A percentile compares a stretch with the other conserved stretches of the same genome.
phyloP scores from a whole-genome alignment of 75 land plant genomes.

The Isoetes taiwanensis region DNA sequence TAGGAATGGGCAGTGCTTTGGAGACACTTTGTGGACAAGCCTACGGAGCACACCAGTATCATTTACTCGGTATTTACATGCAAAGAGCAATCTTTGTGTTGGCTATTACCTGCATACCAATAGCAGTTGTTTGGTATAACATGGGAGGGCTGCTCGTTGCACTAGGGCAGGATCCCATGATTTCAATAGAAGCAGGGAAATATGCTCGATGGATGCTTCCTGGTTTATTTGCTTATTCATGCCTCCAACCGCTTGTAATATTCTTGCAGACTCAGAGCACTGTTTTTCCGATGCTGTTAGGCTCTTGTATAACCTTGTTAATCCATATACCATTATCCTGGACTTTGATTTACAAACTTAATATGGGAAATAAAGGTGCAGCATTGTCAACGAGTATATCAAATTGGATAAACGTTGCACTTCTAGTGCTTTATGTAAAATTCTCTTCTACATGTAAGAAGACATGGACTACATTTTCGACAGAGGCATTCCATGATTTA shows the following conservation, averaged over 20 bases:
- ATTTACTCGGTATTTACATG: constrained; percentile 48
- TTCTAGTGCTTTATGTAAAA: constrained; percentile 21
- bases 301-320: constrained; percentile 29
- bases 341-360: constrained; percentile 45
- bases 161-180: constrained; percentile 45
- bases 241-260: constrained; percentile 41
- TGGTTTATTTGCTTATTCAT: constrained; percentile 42
- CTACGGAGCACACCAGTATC: constrained; percentile 69
- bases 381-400: constrained; percentile 55
- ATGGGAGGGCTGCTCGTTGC: constrained; percentile 31
- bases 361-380: constrained; percentile 67
- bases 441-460: constrained; percentile 21
- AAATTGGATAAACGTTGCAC: constrained; percentile 49
- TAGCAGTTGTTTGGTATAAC: constrained; percentile 53
- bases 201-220: constrained; percentile 62
- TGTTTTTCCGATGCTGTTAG: constrained; percentile 56
- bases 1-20: constrained; percentile 22
- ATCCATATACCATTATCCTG: constrained; percentile 58
- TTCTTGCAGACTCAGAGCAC: constrained; percentile 66
- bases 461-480: constrained; percentile 45
- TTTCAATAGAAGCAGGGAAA: constrained; percentile 41
- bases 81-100: constrained; percentile 60
- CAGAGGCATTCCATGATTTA: constrained; percentile 37
- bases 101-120: constrained; percentile 32
- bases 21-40: constrained; percentile 84